Evolutionary conservation across 2,329 filamentous ascomycete genomes (phyloP), one percentile per base, ranked within the genome.

Genomic region (Coleophoma crateriformis): DNA sequence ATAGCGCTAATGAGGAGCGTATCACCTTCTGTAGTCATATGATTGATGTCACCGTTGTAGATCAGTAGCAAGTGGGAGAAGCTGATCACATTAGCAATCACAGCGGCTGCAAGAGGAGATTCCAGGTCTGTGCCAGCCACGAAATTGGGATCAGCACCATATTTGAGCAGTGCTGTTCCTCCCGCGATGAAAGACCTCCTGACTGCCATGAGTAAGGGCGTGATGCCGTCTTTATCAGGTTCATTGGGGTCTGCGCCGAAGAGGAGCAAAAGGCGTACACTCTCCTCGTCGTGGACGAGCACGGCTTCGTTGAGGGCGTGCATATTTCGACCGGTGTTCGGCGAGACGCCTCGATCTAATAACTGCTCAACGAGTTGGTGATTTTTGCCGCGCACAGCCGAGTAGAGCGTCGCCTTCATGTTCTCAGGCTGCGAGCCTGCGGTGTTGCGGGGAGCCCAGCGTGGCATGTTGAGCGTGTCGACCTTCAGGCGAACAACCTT

Each of bases 1-100:
- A 87, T 85, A 17, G 78, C 70, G 27, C 73, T 70, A 47, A 82
- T 76, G 52, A 88, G 71, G 1, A 82, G 67, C 0, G 82, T 85
- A 52, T 81, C 76, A n/a, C 80, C 81, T 17, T 75, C 76, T 11
- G 71, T 66, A 52, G 78, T 78, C 19, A 75, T 57, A 15, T 74
- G 67, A 57, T 81, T 79, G 17, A 76, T 64, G 51, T 84, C 74
- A 2, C 77, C 83, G 7, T 82, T 79, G 51, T 86, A 81, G 19
- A 77, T 78, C 15, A 87, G 69, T 42, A 82, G 74, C 4, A 84
- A 69, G 52, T 84, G 78, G 0, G 78, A 70, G 19, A 87, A 71
- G 49, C 78, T 75, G 22, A 77, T 67, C 56, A 79, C 79, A 59
- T 77, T 75, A 43, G 75, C 72, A 2, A 70, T 61, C 42, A 75